Conservation (phyloP, 176 grass and related monocot genomes). For the Pontederia crassipes region DNA sequence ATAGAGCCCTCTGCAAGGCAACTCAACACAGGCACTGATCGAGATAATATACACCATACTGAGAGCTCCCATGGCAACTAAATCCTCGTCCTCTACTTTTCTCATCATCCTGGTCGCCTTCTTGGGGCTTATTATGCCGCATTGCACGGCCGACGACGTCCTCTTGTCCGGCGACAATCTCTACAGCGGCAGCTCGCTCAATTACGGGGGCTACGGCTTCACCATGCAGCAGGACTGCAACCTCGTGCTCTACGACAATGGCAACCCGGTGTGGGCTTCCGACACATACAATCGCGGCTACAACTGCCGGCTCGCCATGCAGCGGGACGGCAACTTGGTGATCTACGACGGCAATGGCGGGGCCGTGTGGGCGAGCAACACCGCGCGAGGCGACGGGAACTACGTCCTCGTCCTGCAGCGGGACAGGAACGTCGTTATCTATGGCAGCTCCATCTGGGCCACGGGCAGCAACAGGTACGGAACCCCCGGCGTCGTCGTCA, state of each 20-base stretch:
- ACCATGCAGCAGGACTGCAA: slow-evolving; percentile 35
- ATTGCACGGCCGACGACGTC: slow-evolving; percentile 10
- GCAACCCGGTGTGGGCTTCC: slow-evolving; percentile 9
- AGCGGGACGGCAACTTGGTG: slow-evolving; percentile 23
- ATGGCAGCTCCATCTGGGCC: slow-evolving; percentile 24
- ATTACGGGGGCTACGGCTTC: slow-evolving; percentile 4
- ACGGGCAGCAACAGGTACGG: not conserved
- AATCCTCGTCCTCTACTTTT: too few relatives aligned
- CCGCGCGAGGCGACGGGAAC: not conserved
- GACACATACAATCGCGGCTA: slow-evolving; percentile 5
- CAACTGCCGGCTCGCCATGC: slow-evolving; percentile 14
- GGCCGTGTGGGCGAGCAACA: slow-evolving; percentile 21
- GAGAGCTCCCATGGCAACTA: too few relatives aligned
- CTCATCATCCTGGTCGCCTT: not conserved
- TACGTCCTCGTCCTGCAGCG: slow-evolving; percentile 17
- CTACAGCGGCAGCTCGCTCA: slow-evolving; percentile 12
- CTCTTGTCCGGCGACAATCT: slow-evolving; percentile 7
- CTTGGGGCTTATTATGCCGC: not conserved
- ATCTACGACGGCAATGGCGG: slow-evolving; percentile 3
- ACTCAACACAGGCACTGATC: too few relatives aligned
- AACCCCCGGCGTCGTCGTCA: not conserved
- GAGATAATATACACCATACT: too few relatives aligned
- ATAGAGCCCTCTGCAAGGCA: too few relatives aligned
- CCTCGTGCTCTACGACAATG: slow-evolving; percentile 24
- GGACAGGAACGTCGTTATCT: slow-evolving; percentile 30